phyloP scores from a whole-genome alignment of 1,284 basidiomycete species.

The Ceratobasidium sp. region DNA sequence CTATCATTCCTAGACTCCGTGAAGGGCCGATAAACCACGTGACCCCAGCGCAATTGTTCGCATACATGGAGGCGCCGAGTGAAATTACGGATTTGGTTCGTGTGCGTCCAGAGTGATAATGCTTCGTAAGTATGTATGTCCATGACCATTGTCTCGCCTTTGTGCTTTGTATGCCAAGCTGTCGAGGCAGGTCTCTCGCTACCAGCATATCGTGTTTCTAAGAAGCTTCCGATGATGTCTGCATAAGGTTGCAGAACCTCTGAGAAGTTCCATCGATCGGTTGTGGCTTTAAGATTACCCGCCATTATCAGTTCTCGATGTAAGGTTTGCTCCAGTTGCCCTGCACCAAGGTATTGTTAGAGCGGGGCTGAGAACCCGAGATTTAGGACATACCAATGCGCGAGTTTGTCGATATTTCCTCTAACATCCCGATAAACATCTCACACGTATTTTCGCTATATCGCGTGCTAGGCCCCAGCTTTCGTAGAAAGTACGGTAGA shows the following conservation, averaged over 20 bases:
- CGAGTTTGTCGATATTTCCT: conserved; percentile 34
- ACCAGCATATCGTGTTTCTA: background rate
- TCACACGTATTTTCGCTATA: conserved; percentile 39
- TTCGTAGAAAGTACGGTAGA: conserved; percentile 22
- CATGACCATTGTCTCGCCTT: background rate
- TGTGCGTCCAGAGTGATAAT: background rate
- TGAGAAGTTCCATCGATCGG: background rate
- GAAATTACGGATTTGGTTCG: background rate
- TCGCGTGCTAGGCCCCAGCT: conserved; percentile 34
- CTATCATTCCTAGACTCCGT: background rate
- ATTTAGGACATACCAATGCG: conserved; percentile 35
- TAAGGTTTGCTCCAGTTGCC: conserved; percentile 31
- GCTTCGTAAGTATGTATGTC: background rate
- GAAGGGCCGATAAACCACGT: conserved; percentile 12
- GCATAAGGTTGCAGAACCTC: background rate
- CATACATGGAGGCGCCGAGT: conserved; percentile 1
- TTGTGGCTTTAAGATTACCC: conserved; percentile 7
- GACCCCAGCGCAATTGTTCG: background rate
- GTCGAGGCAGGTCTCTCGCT: background rate
- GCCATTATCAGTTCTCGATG: conserved; percentile 12
- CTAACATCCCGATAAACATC: conserved; percentile 42
- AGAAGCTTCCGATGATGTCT: background rate
- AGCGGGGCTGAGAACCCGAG: background rate
- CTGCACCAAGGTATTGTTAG: conserved; percentile 5
- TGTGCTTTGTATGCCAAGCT: conserved; percentile 5